These are phyloP conservation scores for Citrus inodora DNA, from an alignment of 345 rosid genomes.

Conservation along the genomic window DNA sequence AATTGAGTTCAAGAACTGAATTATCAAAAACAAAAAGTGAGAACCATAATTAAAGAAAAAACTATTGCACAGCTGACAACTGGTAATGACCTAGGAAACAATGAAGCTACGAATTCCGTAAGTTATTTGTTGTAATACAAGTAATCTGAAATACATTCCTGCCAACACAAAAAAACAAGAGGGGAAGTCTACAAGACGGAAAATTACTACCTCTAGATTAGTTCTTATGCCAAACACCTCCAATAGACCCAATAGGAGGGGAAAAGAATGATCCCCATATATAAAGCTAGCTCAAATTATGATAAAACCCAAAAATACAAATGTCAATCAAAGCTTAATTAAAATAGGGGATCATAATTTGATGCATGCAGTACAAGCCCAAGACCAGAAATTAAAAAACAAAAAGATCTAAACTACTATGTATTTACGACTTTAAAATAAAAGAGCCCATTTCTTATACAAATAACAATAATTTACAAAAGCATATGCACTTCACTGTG, in stretches of 20 bases:
- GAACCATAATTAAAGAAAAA: neutral
- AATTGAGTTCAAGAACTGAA: neutral
- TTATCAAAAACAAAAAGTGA: neutral
- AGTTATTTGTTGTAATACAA: neutral
- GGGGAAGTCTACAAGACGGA: neutral
- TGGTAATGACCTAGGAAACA: neutral
- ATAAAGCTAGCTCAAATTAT: neutral
- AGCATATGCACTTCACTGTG: slow-evolving; percentile 5
- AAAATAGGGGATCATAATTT: neutral
- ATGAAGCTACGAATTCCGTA: neutral
- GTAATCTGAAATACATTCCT: neutral
- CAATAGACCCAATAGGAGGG: neutral
- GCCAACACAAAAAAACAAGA: neutral
- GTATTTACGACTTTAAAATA: neutral
- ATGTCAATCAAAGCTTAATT: neutral
- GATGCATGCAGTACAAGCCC: neutral
- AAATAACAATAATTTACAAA: neutral
- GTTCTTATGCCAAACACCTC: neutral
- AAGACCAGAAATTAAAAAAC: neutral
- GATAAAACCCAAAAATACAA: neutral
- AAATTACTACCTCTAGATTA: neutral
- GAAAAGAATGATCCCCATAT: neutral
- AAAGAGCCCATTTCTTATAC: neutral
- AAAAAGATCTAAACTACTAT: slow-evolving; percentile 11
- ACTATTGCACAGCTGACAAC: neutral